Evolutionary conservation across 148 eudicot genomes (phyloP).

Genomic region (Heliamphora exappendiculata): DNA sequence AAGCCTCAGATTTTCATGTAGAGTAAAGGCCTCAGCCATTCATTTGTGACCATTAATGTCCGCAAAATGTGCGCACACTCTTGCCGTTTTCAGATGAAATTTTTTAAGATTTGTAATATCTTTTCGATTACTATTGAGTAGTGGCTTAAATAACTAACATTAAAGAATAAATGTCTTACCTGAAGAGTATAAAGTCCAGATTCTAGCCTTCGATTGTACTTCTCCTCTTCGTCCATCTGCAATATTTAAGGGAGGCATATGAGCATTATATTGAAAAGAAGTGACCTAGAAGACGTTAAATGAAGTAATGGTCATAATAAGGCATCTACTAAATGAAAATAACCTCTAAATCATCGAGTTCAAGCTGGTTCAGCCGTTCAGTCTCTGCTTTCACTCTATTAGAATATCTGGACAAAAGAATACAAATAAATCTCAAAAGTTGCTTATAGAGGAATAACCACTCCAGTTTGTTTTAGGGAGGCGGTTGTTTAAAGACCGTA

Average conservation of each 20-base stretch:
- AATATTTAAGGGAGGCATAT: conserved; percentile 21
- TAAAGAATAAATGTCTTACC: conserved; percentile 29
- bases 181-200: conserved; percentile 94
- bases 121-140: neutral
- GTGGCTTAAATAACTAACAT: neutral
- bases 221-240: conserved; percentile 96
- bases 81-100: neutral
- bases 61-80: neutral
- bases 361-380: conserved; percentile 64
- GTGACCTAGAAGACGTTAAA: neutral
- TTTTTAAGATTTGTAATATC: neutral
- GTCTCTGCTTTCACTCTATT: conserved; percentile 82
- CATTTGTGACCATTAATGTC: neutral
- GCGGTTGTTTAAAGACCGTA: neutral
- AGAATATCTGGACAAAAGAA: conserved; percentile 54
- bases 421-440: conserved; percentile 2
- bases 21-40: neutral
- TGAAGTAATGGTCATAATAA: neutral
- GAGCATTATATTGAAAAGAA: neutral
- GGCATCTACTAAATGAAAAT: neutral
- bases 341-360: conserved; percentile 95
- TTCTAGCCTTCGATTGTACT: conserved; percentile 76
- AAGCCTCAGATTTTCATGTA: neutral
- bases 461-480: neutral
- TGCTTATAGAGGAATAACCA: neutral